Conservation (phyloP, 257 asterid species). For the Lantana camara region DNA sequence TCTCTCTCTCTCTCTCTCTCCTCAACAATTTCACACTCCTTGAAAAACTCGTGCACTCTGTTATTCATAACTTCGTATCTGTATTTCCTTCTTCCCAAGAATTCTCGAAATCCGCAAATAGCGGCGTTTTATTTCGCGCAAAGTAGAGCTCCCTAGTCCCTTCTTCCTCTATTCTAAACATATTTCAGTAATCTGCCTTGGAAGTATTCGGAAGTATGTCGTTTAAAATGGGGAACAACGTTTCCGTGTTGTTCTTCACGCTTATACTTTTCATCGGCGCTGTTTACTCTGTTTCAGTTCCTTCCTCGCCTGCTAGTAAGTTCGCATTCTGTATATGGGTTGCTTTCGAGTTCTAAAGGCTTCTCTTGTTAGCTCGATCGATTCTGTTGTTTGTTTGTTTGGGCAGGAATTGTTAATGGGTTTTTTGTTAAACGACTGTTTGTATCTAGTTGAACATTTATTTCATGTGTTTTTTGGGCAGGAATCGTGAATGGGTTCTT, state of each 20-base stretch:
- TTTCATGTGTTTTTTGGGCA: slow-evolving; percentile 18
- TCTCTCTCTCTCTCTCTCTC: background rate
- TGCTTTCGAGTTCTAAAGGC: slow-evolving; percentile 10
- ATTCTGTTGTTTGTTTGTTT: background rate
- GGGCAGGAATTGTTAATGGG: slow-evolving; percentile 62
- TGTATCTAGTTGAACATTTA: slow-evolving; percentile 1
- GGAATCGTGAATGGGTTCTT: slow-evolving; percentile 63
- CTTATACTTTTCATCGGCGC: slow-evolving; percentile 41
- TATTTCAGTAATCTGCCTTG: background rate
- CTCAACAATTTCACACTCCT: background rate
- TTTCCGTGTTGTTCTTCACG: slow-evolving; percentile 36
- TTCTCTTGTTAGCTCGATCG: slow-evolving; percentile 26
- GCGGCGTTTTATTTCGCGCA: background rate
- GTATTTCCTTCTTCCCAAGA: background rate
- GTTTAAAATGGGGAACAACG: slow-evolving; percentile 34
- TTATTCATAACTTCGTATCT: background rate
- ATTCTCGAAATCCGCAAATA: background rate
- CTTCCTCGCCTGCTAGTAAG: slow-evolving; percentile 64
- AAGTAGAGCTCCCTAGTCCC: background rate
- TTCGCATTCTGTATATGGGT: slow-evolving; percentile 5
- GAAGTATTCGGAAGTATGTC: slow-evolving; percentile 20
- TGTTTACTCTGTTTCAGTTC: slow-evolving; percentile 42
- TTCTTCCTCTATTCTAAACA: background rate
- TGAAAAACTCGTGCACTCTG: background rate
- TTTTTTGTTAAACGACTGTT: slow-evolving; percentile 50